Evolutionary conservation across 768 basidiomycete genomes (phyloP).

Genomic region (Russula sp.): DNA sequence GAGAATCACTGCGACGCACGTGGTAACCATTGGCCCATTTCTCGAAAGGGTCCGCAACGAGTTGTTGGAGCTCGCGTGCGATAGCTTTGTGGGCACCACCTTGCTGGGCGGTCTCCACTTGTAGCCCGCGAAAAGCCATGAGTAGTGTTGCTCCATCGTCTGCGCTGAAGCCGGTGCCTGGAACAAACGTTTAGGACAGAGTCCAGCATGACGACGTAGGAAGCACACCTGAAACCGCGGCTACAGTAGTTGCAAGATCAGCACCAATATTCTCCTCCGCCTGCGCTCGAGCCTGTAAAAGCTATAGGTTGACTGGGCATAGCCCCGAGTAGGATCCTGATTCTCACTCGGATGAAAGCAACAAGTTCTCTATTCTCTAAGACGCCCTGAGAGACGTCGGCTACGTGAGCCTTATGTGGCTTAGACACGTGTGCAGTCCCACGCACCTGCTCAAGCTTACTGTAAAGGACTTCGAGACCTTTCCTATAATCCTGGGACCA

Average conservation of each 20-base stretch:
- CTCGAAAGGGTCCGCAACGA: slow-evolving; percentile 77
- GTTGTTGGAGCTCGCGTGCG: slow-evolving; percentile 65
- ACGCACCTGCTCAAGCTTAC: slow-evolving; percentile 70
- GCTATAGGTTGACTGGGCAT: slow-evolving; percentile 1
- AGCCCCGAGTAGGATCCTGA: slow-evolving; percentile 25
- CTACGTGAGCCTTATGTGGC: slow-evolving; percentile 18
- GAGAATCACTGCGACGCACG: slow-evolving; percentile 34
- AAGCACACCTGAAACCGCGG: slow-evolving; percentile 42
- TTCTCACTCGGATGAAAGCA: slow-evolving; percentile 70
- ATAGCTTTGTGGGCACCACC: slow-evolving; percentile 69
- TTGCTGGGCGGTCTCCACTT: slow-evolving; percentile 62
- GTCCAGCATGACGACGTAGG: slow-evolving; percentile 12
- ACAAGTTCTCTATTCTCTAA: slow-evolving; percentile 80
- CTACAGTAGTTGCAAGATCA: slow-evolving; percentile 44
- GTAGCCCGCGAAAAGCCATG: slow-evolving; percentile 73
- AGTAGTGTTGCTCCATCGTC: slow-evolving; percentile 83
- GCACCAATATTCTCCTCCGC: slow-evolving; percentile 64
- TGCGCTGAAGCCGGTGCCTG: slow-evolving; percentile 61
- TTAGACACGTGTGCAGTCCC: background rate
- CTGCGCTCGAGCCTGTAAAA: slow-evolving; percentile 59
- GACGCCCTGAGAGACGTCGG: slow-evolving; percentile 49
- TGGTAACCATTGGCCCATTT: slow-evolving; percentile 74
- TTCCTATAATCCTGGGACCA: slow-evolving; percentile 89
- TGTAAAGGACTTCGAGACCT: slow-evolving; percentile 73
- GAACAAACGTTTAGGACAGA: background rate